Conservation (phyloP, 1,139 yeast genomes). For the Wickerhamomyces sp. region DNA sequence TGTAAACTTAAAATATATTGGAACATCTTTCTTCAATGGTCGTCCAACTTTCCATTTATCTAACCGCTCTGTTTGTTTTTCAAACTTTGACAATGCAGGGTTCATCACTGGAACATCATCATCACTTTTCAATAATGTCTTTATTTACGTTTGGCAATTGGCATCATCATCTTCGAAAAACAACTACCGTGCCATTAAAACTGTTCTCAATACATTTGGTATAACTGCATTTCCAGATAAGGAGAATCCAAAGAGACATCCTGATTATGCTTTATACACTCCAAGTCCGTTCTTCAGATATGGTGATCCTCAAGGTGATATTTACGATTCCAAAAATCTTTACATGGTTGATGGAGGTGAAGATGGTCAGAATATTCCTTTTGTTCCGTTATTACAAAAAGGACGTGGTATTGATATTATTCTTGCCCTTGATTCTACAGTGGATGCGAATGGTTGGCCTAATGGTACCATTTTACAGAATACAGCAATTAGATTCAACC, state of each 20-base stretch:
- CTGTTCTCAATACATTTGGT: constrained; percentile 44
- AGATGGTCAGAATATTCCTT: constrained; percentile 58
- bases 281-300: constrained; percentile 71
- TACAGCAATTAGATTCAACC: constrained; percentile 25
- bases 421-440: constrained; percentile 53
- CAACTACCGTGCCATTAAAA: constrained; percentile 36
- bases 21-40: constrained; percentile 40
- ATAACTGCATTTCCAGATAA: constrained; percentile 27
- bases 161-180: constrained; percentile 36
- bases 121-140: constrained; percentile 56
- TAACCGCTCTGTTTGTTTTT: constrained; percentile 35
- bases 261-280: constrained; percentile 65
- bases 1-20: constrained; percentile 47
- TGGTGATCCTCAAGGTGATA: constrained; percentile 14
- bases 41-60: constrained; percentile 23
- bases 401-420: constrained; percentile 7
- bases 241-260: constrained; percentile 23
- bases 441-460: constrained; percentile 56
- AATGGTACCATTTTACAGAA: constrained; percentile 50
- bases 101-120: constrained; percentile 72
- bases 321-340: constrained; percentile 26
- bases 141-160: constrained; percentile 41
- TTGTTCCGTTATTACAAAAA: constrained; percentile 49
- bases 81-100: constrained; percentile 68
- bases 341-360: constrained; percentile 66